Evolutionary conservation across 2,329 filamentous ascomycete genomes (phyloP), one percentile per base, ranked within the genome.

Genomic region (Bertia moriformis): DNA sequence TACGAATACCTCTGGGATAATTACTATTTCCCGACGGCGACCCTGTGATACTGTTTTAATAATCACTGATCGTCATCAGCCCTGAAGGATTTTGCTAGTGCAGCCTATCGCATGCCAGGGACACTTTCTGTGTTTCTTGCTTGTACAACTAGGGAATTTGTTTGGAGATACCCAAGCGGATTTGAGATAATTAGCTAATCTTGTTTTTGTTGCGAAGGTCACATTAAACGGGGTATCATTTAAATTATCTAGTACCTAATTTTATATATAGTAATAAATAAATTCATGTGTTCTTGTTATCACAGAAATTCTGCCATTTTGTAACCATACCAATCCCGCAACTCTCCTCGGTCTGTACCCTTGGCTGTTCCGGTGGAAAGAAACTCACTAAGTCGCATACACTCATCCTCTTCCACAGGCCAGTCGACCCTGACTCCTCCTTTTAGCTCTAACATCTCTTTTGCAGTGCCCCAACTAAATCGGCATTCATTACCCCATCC

Each of bases 391-490:
- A 95, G 55, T 41, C 75, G 74, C 45, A 74, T 72, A 40, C 80
- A 75, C 3, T 71, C 73, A 22, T 85, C 79, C 15, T 87, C 80
- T 4, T 79, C 75, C 12, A 63, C 67, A 0, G 87, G 85, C 89
- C 89, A 96, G 36, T 93, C 86, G 0, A 93, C 81, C 53, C 71
- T 79, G 39, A 82, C 69, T 3, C 72, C 74, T 18, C 5, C 65
- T 69, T 83, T 86, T n/a, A 66, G 63, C 47, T 95, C 88, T 3
- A 98, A 63, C 75, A 96, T 73, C 51, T 96, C 88, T 61, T 93
- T 95, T 2, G 83, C 83, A 1, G 91, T 96, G 0, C 83, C 83
- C 91, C 91, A 98, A 52, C 87, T 94, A 53, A 95, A 96, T 3
- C 91, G 71, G 55, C 86, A 93, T 60, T 96, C 88, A 18, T 73